Base-by-base conservation (phyloP, 768 basidiomycete genomes). In the Suillus lakei region DNA sequence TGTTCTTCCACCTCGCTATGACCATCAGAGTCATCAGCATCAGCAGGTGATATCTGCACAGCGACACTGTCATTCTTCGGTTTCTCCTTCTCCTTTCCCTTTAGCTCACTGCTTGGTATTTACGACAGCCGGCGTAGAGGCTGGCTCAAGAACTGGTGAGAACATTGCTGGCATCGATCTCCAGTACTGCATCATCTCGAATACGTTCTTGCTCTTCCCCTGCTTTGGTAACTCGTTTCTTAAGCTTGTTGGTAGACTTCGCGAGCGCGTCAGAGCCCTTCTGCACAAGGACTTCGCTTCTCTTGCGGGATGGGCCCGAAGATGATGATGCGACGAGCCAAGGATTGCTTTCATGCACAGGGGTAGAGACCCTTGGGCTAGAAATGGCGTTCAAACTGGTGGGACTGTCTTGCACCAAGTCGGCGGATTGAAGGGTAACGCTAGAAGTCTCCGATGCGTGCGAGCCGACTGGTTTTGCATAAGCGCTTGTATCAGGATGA, bases 231-330 rank as follows among this genome's bases (percentile, higher is more conserved):
- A 74, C 77, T 51, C 84, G 80, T 71, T 95, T 97, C 70, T 88
- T 87, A 55, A 96, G 82, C 71, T 88, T 88, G 74, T 90, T 87
- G 69, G 88, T 88, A 3, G 91, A 88, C 73, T 93, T 95, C 46
- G 86, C 83, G 34, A 79, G 73, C 9, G 82, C 73, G 28, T 80
- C 81, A 68, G 89, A 91, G 66, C 85, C 84, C 70, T 93, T 95
- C 68, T 85, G 84, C 26, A 94, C 85, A 4, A 87, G 76, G 12
- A 92, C 82, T 65, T 90, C 86, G 75, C 95, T 96, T 67, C 85
- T 86, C 75, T 91, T 94, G 66, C 88, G 87, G 0, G 88, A 80
- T 3, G 81, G 77, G 61, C 87, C 90, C 26, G 77, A 74, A 4
- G 81, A 71, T 1, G 80, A 59, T 8, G 64, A 69, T 12, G 79